phyloP scores from a whole-genome alignment of 2,329 filamentous ascomycete species.

The Rhinocladiella similis region DNA sequence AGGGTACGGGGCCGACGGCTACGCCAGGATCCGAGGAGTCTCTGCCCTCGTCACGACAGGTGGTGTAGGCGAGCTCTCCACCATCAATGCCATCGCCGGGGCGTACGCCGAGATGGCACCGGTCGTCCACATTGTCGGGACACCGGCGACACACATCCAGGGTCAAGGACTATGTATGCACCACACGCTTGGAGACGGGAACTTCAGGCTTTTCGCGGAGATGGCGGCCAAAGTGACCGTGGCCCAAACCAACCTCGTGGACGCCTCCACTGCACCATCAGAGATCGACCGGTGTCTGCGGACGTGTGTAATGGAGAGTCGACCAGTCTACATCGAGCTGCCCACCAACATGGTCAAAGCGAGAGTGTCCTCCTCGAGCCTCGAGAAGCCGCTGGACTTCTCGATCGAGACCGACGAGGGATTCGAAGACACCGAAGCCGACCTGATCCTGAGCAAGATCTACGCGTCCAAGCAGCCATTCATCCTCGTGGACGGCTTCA shows the following conservation, averaged over 20 bases:
- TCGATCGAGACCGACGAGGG: slow-evolving; percentile 27
- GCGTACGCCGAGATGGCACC: slow-evolving; percentile 60
- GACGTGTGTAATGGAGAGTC: slow-evolving; percentile 53
- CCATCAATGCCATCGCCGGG: slow-evolving; percentile 38
- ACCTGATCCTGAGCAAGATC: slow-evolving; percentile 41
- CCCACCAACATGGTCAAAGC: slow-evolving; percentile 38
- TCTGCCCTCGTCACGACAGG: slow-evolving; percentile 55
- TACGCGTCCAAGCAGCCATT: slow-evolving; percentile 49
- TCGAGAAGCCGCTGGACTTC: slow-evolving; percentile 24
- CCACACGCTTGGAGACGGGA: slow-evolving; percentile 47
- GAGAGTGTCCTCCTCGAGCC: slow-evolving; percentile 16
- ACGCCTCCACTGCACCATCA: slow-evolving; percentile 47
- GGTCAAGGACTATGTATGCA: slow-evolving; percentile 30
- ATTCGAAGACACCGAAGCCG: slow-evolving; percentile 29
- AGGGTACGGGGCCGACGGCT: slow-evolving; percentile 78
- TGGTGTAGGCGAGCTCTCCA: slow-evolving; percentile 55
- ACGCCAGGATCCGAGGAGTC: slow-evolving; percentile 59
- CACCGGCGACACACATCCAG: slow-evolving; percentile 24
- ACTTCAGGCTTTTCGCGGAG: slow-evolving; percentile 52
- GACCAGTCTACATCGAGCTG: slow-evolving; percentile 59
- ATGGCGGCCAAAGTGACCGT: slow-evolving; percentile 53
- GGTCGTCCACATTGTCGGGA: slow-evolving; percentile 62
- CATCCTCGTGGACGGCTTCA: slow-evolving; percentile 56
- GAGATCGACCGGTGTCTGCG: slow-evolving; percentile 54
- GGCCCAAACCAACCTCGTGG: slow-evolving; percentile 49